Evolutionary conservation across 2,329 filamentous ascomycete genomes (phyloP).

Genomic region (Botrytis tulipae): DNA sequence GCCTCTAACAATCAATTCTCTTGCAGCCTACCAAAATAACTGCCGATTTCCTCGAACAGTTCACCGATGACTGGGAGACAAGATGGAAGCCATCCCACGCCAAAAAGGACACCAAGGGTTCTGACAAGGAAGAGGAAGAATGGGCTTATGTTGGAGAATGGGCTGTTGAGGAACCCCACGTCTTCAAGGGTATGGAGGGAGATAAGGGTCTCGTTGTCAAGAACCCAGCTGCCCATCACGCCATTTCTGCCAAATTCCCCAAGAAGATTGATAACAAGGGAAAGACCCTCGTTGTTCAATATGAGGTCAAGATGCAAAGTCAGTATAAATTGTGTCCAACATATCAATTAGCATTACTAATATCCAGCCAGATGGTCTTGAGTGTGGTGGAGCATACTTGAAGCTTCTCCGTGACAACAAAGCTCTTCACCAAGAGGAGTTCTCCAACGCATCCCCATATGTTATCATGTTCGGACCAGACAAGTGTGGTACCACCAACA

Average conservation of each 20-base stretch:
- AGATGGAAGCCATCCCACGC: conserved; percentile 94
- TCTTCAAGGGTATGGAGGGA: conserved; percentile 88
- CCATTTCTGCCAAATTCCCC: conserved; percentile 98
- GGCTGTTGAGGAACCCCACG: conserved; percentile 89
- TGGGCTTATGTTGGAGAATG: conserved; percentile 98
- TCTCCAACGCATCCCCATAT: conserved; percentile 95
- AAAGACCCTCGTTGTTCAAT: conserved; percentile 96
- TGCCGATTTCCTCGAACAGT: conserved; percentile 96
- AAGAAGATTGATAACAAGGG: conserved; percentile 96
- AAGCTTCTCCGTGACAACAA: conserved; percentile 98
- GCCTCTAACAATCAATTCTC: conserved; percentile 21
- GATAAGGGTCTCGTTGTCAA: conserved; percentile 98
- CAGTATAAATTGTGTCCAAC: conserved; percentile 45
- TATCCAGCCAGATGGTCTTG: conserved; percentile 70
- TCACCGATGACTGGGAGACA: conserved; percentile 91
- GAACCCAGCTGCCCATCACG: conserved; percentile 96
- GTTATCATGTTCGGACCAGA: conserved; percentile 99
- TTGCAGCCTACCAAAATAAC: conserved; percentile 79
- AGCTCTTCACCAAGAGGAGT: conserved; percentile 94
- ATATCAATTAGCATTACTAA: conserved; percentile 36
- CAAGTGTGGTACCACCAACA: conserved; percentile 99
- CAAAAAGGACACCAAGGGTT: conserved; percentile 82
- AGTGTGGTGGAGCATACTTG: conserved; percentile 98
- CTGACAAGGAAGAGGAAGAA: conserved; percentile 69
- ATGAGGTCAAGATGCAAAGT: conserved; percentile 99